Conservation (phyloP, 192 early-diverging fungal genomes). For the Paraglomus brasilianum region DNA sequence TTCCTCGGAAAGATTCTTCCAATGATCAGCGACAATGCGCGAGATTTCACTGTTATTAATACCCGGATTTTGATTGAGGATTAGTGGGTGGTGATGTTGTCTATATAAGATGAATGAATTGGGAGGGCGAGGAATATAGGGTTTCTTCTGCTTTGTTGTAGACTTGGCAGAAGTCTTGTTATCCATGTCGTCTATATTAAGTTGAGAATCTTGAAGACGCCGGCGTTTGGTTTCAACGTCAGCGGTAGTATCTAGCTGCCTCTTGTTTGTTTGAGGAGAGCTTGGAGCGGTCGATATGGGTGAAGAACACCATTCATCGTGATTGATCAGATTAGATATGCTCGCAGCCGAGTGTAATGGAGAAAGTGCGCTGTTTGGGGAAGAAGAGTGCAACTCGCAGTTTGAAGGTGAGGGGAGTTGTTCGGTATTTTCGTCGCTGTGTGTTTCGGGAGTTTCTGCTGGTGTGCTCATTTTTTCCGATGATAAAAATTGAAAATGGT, state of each 20-base stretch:
- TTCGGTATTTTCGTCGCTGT: too few species aligned
- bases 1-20: conserved; percentile 21
- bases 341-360: conserved; percentile 19
- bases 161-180: too few species aligned
- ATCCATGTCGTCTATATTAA: conserved; percentile 2
- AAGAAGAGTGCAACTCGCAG: neutral
- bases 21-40: conserved; percentile 30
- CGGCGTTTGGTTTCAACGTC: conserved; percentile 3
- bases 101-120: conserved; percentile 32
- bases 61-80: conserved; percentile 30
- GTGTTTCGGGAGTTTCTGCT: too few species aligned
- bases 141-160: conserved; percentile 28
- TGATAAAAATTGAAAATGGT: too few species aligned
- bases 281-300: neutral
- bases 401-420: too few species aligned
- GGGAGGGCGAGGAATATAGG: conserved; percentile 32
- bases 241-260: neutral
- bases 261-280: conserved; percentile 8
- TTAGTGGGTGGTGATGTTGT: conserved; percentile 32
- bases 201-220: neutral
- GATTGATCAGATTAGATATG: conserved; percentile 32
- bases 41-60: conserved; percentile 33
- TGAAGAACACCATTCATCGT: conserved; percentile 8
- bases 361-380: neutral
- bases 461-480: too few species aligned